phyloP scores from a whole-genome alignment of 495 filamentous ascomycete species.

The Pseudomonodictys pantanalensis region DNA sequence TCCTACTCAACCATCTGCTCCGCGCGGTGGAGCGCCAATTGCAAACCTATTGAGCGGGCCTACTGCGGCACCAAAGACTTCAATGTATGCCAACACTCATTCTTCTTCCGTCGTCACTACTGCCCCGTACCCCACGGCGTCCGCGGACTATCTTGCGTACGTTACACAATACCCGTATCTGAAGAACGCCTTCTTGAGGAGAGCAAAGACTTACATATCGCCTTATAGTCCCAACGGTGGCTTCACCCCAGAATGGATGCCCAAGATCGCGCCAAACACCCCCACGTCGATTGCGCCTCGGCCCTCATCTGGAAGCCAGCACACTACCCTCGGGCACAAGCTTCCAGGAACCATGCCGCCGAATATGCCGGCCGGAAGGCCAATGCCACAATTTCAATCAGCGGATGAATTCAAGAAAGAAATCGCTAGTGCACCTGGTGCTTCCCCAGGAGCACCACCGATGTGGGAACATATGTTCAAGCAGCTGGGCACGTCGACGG shows the following conservation, averaged over 20 bases:
- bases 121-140: slow-evolving; percentile 23
- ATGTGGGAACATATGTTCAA: slow-evolving; percentile 27
- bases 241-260: slow-evolving; percentile 36
- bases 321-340: slow-evolving; percentile 2
- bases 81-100: slow-evolving; percentile 29
- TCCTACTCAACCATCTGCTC: slow-evolving; percentile 7
- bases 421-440: not conserved
- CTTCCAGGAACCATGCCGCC: not conserved
- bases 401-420: slow-evolving; percentile 27
- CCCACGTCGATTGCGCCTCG: not conserved
- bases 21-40: slow-evolving; percentile 25
- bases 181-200: slow-evolving; percentile 38
- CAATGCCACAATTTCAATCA: slow-evolving; percentile 23
- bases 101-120: slow-evolving; percentile 27
- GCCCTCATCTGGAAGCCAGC: not conserved
- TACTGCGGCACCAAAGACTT: slow-evolving; percentile 22
- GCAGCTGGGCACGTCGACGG: slow-evolving; percentile 4
- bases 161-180: slow-evolving; percentile 43
- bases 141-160: slow-evolving; percentile 36
- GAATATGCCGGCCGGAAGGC: slow-evolving; percentile 1
- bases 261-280: not conserved
- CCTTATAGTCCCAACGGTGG: slow-evolving; percentile 38
- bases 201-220: slow-evolving; percentile 37
- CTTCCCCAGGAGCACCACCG: not conserved
- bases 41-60: slow-evolving; percentile 26